These are phyloP conservation scores for Leccinum imitatum DNA, from an alignment of 768 basidiomycete genomes.

Conservation along the genomic window DNA sequence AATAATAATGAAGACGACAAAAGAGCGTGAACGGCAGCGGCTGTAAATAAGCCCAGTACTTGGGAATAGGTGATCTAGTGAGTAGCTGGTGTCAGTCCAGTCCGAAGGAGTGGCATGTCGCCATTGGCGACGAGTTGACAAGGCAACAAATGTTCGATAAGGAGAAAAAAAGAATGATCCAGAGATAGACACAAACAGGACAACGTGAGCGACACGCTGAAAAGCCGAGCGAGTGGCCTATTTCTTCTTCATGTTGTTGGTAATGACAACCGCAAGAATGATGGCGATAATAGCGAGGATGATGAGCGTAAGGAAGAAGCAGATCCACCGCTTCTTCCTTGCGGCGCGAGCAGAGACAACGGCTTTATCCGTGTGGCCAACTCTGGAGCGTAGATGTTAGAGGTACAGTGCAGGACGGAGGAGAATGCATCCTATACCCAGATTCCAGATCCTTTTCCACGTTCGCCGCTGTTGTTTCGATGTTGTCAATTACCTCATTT, in stretches of 20 bases:
- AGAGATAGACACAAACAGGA: background rate
- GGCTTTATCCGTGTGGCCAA: slow-evolving; percentile 83
- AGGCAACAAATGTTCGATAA: slow-evolving; percentile 13
- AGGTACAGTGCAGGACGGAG: background rate
- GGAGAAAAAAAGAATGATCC: background rate
- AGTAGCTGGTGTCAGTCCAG: slow-evolving; percentile 15
- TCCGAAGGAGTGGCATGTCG: slow-evolving; percentile 24
- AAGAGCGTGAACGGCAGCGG: slow-evolving; percentile 14
- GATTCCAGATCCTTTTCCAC: slow-evolving; percentile 84
- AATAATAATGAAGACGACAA: slow-evolving; percentile 20
- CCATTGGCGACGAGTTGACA: slow-evolving; percentile 5
- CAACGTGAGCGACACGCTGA: background rate
- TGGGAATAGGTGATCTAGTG: slow-evolving; percentile 12
- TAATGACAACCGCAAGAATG: slow-evolving; percentile 57
- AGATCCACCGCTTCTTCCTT: slow-evolving; percentile 96
- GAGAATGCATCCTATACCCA: slow-evolving; percentile 53
- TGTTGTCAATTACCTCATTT: slow-evolving; percentile 80
- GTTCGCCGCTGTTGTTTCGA: slow-evolving; percentile 71
- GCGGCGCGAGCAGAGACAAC: slow-evolving; percentile 84
- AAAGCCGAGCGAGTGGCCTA: slow-evolving; percentile 4
- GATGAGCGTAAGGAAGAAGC: slow-evolving; percentile 74
- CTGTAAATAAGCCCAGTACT: slow-evolving; percentile 1
- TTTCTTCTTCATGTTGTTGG: slow-evolving; percentile 43
- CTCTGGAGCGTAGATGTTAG: slow-evolving; percentile 40
- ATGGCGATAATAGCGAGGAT: slow-evolving; percentile 67